Conservation (phyloP, 176 grass and related monocot genomes). For the Avena atlantica region DNA sequence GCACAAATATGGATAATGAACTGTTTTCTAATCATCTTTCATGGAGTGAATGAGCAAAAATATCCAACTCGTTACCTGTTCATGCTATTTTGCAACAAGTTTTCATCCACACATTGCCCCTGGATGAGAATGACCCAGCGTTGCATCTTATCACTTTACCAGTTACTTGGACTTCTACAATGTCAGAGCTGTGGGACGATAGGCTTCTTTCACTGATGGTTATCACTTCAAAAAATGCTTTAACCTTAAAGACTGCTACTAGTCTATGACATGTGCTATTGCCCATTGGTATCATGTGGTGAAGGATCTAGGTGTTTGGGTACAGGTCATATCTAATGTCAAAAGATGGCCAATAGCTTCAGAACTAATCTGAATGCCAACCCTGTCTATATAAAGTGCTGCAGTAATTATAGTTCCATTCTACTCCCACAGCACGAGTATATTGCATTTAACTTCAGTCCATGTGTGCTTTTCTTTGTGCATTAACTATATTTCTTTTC, state of each 20-base stretch:
- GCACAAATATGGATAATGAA: background rate
- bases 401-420: background rate
- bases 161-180: slow-evolving; percentile 6
- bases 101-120: slow-evolving; percentile 8
- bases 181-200: slow-evolving; percentile 1
- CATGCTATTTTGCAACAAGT: slow-evolving; percentile 11
- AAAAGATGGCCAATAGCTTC: slow-evolving; percentile 8
- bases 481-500: background rate
- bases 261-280: slow-evolving; percentile 3
- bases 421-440: background rate
- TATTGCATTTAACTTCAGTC: slow-evolving; percentile 16
- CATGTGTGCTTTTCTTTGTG: background rate
- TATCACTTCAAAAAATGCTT: slow-evolving; percentile 31
- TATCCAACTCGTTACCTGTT: no score
- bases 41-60: no score
- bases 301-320: background rate
- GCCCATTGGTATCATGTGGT: slow-evolving; percentile 16
- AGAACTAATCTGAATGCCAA: background rate
- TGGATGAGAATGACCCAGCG: background rate
- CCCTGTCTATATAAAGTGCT: background rate
- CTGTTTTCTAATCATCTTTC: background rate
- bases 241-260: background rate
- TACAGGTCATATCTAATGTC: background rate
- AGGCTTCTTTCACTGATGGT: slow-evolving; percentile 8
- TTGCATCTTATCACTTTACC: background rate